Conservation (phyloP, 2,329 filamentous ascomycete species). For the Plectosphaerella plurivora region DNA sequence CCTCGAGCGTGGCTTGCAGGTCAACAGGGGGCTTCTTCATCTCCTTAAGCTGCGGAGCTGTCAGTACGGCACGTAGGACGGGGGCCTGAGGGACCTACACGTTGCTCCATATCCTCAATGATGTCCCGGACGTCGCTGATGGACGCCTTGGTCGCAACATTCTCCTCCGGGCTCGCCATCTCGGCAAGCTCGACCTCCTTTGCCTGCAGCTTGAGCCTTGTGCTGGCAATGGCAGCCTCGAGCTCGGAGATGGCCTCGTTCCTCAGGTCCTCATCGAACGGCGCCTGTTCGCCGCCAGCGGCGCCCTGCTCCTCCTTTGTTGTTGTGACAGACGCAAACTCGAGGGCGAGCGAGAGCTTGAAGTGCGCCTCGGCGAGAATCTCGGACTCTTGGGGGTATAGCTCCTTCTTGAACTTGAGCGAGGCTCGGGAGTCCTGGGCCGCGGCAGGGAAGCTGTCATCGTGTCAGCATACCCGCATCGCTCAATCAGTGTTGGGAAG, state of each 20-base stretch:
- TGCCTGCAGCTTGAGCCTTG: conserved; percentile 63
- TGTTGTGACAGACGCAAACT: conserved; percentile 80
- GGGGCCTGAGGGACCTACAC: conserved; percentile 41
- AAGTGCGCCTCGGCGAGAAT: conserved; percentile 92
- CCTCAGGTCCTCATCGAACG: conserved; percentile 64
- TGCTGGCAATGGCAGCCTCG: conserved; percentile 69
- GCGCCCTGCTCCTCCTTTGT: conserved; percentile 42
- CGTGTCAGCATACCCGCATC: neutral
- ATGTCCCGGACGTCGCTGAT: conserved; percentile 75
- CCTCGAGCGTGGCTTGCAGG: conserved; percentile 50
- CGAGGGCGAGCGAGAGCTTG: conserved; percentile 90
- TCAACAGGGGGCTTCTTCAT: conserved; percentile 60
- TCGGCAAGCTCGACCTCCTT: conserved; percentile 64
- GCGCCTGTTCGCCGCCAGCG: conserved; percentile 39
- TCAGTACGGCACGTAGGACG: neutral
- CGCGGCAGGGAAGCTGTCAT: conserved; percentile 71
- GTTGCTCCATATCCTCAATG: conserved; percentile 72
- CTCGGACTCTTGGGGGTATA: conserved; percentile 77
- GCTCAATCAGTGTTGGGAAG: neutral
- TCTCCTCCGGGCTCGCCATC: conserved; percentile 61
- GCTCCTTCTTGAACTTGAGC: conserved; percentile 70
- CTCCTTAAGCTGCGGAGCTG: conserved; percentile 55
- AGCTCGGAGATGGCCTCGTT: conserved; percentile 69
- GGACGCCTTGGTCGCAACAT: conserved; percentile 55
- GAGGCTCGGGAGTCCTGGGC: conserved; percentile 77